Conservation (phyloP, 164 flowering plant genomes). For the Macadamia tetraphylla region DNA sequence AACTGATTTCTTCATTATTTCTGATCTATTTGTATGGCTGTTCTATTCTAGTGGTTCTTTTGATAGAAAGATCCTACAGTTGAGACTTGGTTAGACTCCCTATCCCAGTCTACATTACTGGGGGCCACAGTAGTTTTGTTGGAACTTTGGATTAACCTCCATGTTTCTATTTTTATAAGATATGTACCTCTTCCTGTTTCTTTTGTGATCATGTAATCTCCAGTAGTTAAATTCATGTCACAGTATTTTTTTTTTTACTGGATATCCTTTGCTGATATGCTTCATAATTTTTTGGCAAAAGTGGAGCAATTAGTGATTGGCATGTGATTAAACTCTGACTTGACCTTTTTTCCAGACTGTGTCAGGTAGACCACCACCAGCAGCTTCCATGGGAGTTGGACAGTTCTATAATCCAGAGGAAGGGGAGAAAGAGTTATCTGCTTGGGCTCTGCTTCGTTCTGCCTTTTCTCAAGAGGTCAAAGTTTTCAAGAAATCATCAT, state of each 20-base stretch:
- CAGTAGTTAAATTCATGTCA: neutral
- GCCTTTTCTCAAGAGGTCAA: conserved; percentile 52
- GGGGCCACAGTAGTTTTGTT: too few relatives aligned
- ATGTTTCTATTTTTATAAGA: neutral
- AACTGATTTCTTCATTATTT: too few relatives aligned
- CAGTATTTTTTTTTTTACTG: too few relatives aligned
- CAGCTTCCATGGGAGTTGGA: conserved; percentile 99
- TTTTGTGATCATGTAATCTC: neutral
- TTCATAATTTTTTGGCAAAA: neutral
- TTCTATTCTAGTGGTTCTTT: too few relatives aligned
- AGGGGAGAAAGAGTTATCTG: conserved; percentile 52
- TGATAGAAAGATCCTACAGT: too few relatives aligned
- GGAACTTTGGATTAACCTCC: too few relatives aligned
- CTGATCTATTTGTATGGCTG: too few relatives aligned
- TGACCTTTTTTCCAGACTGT: conserved; percentile 56
- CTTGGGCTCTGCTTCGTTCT: conserved; percentile 51
- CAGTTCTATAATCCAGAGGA: conserved; percentile 88
- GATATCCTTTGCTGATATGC: too few relatives aligned
- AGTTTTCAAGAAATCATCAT: conserved; percentile 13
- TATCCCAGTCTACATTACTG: too few relatives aligned
- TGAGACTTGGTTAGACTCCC: too few relatives aligned
- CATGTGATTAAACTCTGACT: neutral
- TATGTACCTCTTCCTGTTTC: neutral
- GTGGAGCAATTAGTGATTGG: neutral
- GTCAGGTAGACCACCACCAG: conserved; percentile 98